These are phyloP conservation scores for Ottelia alismoides DNA, from an alignment of 106 monocot species.

Conservation along the genomic window DNA sequence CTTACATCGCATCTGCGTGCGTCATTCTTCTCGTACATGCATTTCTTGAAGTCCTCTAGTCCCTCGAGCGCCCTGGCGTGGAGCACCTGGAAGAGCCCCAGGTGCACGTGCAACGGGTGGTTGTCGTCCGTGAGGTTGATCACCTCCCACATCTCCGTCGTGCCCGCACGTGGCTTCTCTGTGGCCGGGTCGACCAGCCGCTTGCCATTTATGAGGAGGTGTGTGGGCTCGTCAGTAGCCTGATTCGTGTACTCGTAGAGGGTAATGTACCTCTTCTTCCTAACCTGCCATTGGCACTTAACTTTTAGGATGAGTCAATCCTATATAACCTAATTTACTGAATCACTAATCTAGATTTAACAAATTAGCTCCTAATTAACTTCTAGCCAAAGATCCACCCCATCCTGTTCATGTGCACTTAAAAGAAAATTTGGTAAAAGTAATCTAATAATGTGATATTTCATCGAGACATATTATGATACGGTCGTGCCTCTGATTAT, in stretches of 20 bases:
- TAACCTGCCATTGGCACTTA: too few species aligned
- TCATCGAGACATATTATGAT: too few species aligned
- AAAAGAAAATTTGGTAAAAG: too few species aligned
- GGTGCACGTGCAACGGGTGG: conserved; percentile 87
- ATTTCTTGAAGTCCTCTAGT: conserved; percentile 35
- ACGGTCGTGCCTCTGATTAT: too few species aligned
- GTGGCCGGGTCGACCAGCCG: conserved; percentile 48
- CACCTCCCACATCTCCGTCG: conserved; percentile 65
- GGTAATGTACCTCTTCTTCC: conserved; percentile 33
- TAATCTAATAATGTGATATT: too few species aligned
- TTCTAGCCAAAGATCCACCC: too few species aligned
- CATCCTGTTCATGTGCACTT: too few species aligned
- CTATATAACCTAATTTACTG: too few species aligned
- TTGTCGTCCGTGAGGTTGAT: conserved; percentile 94
- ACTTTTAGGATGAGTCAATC: too few species aligned
- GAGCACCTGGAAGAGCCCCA: conserved; percentile 43
- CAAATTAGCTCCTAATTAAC: too few species aligned
- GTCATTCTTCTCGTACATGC: conserved; percentile 59
- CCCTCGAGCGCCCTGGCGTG: conserved; percentile 35
- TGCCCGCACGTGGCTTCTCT: conserved; percentile 64
- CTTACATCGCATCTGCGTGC: conserved; percentile 29
- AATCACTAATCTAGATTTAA: too few species aligned
- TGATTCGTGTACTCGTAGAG: conserved; percentile 65
- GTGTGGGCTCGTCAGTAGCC: conserved; percentile 62
- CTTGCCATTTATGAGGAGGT: conserved; percentile 52